Evolutionary conservation across 768 basidiomycete genomes (phyloP), one percentile per base, ranked within the genome.

Genomic region (Lentinula guzmanii): DNA sequence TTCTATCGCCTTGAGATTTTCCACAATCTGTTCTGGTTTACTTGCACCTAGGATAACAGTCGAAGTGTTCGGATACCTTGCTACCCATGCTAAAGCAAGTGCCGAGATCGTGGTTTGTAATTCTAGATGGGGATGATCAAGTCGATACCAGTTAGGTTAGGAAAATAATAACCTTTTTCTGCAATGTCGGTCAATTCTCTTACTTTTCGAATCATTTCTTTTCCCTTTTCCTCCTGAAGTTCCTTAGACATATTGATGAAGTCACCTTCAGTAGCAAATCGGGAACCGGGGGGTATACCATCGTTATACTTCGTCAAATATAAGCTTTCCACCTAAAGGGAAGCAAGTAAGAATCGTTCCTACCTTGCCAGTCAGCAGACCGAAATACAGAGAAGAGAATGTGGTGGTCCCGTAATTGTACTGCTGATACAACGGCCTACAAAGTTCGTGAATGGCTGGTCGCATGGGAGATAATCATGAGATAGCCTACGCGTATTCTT

Each of bases 351-450:
- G 11, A 34, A 37, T 21, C 11, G 10, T 34, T 45, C 62, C 46
- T 64, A 84, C 87, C 78, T 92, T 91, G 56, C 91, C 91, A 10
- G 90, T 93, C 24, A 93, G 79, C 51, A 93, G 64, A 54, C 91
- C 92, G 18, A 79, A 75, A n/a, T 84, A 84, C 37, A 94, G 85
- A 11, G 88, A 81, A 2, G 87, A 89, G 76, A 82, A 95, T 15
- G 87, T 85, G 13, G 88, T 93, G 0, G 85, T 87, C 33, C 88
- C 86, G 52, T 84, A 72, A 8, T 77, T 76, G 69, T 91, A 87
- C 67, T 89, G 87, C 66, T 79, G 74, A 74, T 89, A 91, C 45
- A 89, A 70, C 11, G 82, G 81, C 16, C 85, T 85, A 45, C 3
- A 28, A 3, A 45, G 16, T 37, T 3, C 53, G 35, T 34, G 18